Evolutionary conservation across 2,329 filamentous ascomycete species (phyloP), one percentile per base, ranked within the genome.

Genomic region (Alternaria postmessia): DNA sequence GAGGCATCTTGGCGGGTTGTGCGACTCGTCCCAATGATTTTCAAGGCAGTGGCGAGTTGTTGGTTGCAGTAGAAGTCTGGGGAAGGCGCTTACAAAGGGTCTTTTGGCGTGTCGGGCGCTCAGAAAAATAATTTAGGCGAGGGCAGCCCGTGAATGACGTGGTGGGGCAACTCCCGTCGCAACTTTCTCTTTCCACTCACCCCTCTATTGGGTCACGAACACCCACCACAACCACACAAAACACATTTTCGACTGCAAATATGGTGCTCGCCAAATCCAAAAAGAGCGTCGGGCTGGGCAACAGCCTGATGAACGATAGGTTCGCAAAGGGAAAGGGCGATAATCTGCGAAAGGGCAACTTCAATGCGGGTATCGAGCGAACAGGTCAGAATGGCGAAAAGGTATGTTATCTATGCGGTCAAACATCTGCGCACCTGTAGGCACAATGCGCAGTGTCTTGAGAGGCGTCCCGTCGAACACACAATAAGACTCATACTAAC

Each of bases 221-320:
- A 62, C 67, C 64, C 63, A 59, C 67, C 62, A 68, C 65, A 68
- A 64, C 57, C 54, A 66, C 59, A 65, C 56, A 14, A 54, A 51
- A 65, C 36, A 62, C 20, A 41, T 59, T 36, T 28, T 14, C 47
- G 63, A 48, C 54, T 58, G 64, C 61, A 78, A 83, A 68, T 42
- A 92, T 92, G 89, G 88, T 89, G 72, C 81, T 91, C 73, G 89
- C 95, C 80, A 99, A 98, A 83, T 97, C 93, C 68, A 98, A 97
- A 81, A 96, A 94, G 81, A 87, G 89, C 73, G 93, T 97, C 74
- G 95, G 95, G 79, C 89, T 99, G 82, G 95, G 95, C 78, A 97
- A 97, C 83, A 89, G 91, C 82, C 88, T 99, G 78, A 99, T 99
- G 95, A 98, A 98, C 79, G 95, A 98, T 82, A 91, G 94, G 59